phyloP scores from a whole-genome alignment of 2,329 filamentous ascomycete species.

The Ophiostoma tasmaniense region DNA sequence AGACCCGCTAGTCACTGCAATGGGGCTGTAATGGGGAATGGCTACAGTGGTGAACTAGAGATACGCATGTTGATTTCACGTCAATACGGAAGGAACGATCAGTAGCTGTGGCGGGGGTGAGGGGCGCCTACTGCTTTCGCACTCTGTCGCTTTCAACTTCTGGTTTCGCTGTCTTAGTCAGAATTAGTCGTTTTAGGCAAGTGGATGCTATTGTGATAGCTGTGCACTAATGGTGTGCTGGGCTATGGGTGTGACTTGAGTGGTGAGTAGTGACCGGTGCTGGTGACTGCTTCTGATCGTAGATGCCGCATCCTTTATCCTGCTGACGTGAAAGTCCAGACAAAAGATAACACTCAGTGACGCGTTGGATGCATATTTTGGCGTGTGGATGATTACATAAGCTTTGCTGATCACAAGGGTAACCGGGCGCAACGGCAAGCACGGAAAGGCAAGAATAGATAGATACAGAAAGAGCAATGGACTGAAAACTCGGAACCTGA shows the following conservation, averaged over 20 bases:
- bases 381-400: neutral
- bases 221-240: neutral
- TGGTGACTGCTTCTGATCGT: neutral
- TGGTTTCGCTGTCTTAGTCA: neutral
- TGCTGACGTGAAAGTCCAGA: neutral
- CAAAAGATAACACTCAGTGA: neutral
- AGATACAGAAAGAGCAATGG: neutral
- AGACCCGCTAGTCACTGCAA: neutral
- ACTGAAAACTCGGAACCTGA: neutral
- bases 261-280: neutral
- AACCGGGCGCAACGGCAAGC: neutral
- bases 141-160: neutral
- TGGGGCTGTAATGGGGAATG: no score
- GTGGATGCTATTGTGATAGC: neutral
- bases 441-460: neutral
- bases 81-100: neutral
- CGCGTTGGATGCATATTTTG: neutral
- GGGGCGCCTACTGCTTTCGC: neutral
- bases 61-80: neutral
- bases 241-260: neutral
- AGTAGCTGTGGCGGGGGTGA: conserved; percentile 2
- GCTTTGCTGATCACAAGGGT: neutral
- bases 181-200: neutral
- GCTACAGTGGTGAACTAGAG: neutral
- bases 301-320: neutral